Base-by-base conservation (phyloP, 306 rosid species). In the Dicorynia guianensis region DNA sequence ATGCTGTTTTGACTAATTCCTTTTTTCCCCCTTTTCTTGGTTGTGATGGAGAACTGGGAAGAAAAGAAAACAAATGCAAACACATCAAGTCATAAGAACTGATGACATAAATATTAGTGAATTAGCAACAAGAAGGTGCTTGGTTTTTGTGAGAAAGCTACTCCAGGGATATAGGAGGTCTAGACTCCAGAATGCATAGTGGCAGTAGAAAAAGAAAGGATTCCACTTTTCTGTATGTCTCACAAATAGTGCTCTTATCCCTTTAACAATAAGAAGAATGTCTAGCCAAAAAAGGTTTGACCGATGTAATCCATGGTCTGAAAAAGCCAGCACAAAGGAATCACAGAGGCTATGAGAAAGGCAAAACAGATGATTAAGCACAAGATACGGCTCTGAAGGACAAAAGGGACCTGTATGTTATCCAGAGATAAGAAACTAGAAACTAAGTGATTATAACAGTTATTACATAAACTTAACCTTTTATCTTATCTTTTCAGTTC, bases 341-440 rank as follows among this genome's bases (percentile, higher is more conserved):
- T 42, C 18, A 34, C 5, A 2, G 2, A 44, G 43, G 48, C 42
- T 36, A 49, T 47, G 75, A 39, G 71, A 82, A 57, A 72, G 35
- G 36, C 3, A 34, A 52, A 52, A 73, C 61, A 50, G 5, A 70
- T 55, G 47, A 14, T 75, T 62, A 62, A 75, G 56, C 25, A n/a
- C 61, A 43, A 50, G 34, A 48, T 15, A 66, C 4, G 25, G 62
- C 36, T 36, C 55, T 47, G 18, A 43, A 33, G 34, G 39, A 43
- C 49, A 59, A 67, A 50, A n/a, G 20, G 25, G 54, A 42, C 15
- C 62, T 34, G 3, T 40, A 81, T 50, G 10, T 49, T 50, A 69
- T 75, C 71, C 57, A 47, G 57, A 40, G 52, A 70, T 14, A 72
- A 59, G 52, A 61, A 63, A 63, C 39, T 67, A 40, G 2, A 33